These are phyloP conservation scores for Poa pratensis DNA, from an alignment of 176 grass and related monocot genomes.

Conservation along the genomic window DNA sequence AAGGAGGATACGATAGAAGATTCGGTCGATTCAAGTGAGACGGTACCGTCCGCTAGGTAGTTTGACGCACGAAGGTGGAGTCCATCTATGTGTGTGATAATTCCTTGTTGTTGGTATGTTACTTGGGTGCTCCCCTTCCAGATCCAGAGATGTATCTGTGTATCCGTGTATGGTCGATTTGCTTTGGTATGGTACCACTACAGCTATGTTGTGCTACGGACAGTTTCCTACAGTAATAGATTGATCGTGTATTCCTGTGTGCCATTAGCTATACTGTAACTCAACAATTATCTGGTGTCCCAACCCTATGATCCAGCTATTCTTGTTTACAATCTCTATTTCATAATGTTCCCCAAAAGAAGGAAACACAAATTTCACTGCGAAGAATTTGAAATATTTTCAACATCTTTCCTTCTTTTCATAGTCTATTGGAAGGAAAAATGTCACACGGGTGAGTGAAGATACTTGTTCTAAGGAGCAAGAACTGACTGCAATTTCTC, in stretches of 20 bases:
- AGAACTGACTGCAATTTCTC: too few species aligned
- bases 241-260: slow-evolving; percentile 3
- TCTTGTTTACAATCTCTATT: neutral
- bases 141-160: slow-evolving; percentile 37
- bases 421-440: neutral
- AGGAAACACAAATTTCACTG: neutral
- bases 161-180: slow-evolving; percentile 20
- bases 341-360: neutral
- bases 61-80: slow-evolving; percentile 5
- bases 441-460: neutral
- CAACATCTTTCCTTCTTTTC: neutral
- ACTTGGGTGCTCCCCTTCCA: slow-evolving; percentile 18
- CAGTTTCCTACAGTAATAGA: slow-evolving; percentile 12
- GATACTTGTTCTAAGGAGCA: too few species aligned
- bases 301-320: neutral
- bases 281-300: neutral
- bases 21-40: slow-evolving; percentile 54
- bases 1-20: slow-evolving; percentile 54
- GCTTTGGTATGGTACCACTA: neutral
- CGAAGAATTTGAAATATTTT: neutral
- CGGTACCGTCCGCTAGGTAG: slow-evolving; percentile 59
- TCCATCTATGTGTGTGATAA: neutral
- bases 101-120: slow-evolving; percentile 35
- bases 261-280: neutral
- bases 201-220: slow-evolving; percentile 15